Percentiles rank a stretch among this genome's conserved stretches.
Conservation (phyloP, 1,284 basidiomycete genomes). For the Tylopilus orsonianus region DNA sequence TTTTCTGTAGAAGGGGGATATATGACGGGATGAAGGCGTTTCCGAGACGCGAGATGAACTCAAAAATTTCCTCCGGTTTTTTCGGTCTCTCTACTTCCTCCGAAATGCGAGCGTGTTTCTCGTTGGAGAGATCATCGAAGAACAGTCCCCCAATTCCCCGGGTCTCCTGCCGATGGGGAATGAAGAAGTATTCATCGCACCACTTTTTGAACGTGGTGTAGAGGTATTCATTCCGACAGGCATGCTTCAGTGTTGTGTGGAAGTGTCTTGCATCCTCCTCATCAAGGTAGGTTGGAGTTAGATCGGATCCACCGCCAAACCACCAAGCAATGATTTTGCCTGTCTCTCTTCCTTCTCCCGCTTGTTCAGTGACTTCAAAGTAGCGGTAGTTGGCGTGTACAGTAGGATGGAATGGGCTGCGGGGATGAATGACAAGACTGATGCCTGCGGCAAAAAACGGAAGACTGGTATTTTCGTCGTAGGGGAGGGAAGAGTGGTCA, state of each 20-base stretch:
- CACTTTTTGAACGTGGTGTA: conserved; percentile 89
- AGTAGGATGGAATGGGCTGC: conserved; percentile 90
- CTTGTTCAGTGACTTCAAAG: conserved; percentile 81
- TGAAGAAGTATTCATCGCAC: conserved; percentile 98
- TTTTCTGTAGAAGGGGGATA: conserved; percentile 73
- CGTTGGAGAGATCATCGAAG: conserved; percentile 85
- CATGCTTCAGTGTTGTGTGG: conserved; percentile 76
- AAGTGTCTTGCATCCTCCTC: conserved; percentile 88
- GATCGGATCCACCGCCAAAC: conserved; percentile 97
- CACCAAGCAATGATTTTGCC: conserved; percentile 83
- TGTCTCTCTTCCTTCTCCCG: conserved; percentile 32
- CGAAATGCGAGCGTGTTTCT: conserved; percentile 55
- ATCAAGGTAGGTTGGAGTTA: conserved; percentile 94
- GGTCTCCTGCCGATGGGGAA: conserved; percentile 88
- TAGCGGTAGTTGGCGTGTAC: conserved; percentile 98
- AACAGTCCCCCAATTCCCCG: conserved; percentile 96
- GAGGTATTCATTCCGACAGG: conserved; percentile 75
- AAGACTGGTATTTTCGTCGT: conserved; percentile 61
- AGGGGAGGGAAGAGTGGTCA: conserved; percentile 79
- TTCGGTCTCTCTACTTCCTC: conserved; percentile 51
- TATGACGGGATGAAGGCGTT: conserved; percentile 87
- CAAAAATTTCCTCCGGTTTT: conserved; percentile 70
- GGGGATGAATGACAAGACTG: conserved; percentile 90
- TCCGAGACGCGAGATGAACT: conserved; percentile 69
- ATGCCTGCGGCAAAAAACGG: conserved; percentile 96